These are phyloP conservation scores for Debaryomyces robertsiae DNA, from an alignment of 1,139 yeast species.

Conservation along the genomic window DNA sequence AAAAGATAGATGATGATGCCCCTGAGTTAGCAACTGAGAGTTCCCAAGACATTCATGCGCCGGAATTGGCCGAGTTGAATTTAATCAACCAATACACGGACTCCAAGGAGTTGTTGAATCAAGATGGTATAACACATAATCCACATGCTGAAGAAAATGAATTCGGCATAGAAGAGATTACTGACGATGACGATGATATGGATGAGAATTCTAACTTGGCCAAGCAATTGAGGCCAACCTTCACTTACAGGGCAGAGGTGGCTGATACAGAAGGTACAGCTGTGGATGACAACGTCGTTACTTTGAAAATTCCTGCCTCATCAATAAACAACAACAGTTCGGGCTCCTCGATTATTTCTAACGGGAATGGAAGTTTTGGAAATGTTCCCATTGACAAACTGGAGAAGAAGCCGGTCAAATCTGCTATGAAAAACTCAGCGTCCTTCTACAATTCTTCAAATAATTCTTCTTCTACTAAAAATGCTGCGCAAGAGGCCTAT, in stretches of 20 bases:
- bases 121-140: constrained; percentile 8
- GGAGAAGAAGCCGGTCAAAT: constrained; percentile 52
- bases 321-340: constrained; percentile 23
- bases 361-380: constrained; percentile 29
- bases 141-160: constrained; percentile 17
- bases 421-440: constrained; percentile 61
- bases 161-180: constrained; percentile 23
- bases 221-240: constrained; percentile 34
- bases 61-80: constrained; percentile 21
- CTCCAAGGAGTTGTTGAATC: constrained; percentile 14
- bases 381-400: constrained; percentile 21
- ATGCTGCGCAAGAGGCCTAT: constrained; percentile 63
- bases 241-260: constrained; percentile 34
- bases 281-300: constrained; percentile 4
- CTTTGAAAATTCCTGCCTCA: constrained; percentile 21
- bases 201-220: constrained; percentile 28
- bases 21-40: constrained; percentile 2
- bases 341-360: constrained; percentile 34
- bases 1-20: constrained; percentile 11
- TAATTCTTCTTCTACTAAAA: constrained; percentile 17
- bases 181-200: constrained; percentile 12
- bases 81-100: constrained; percentile 24
- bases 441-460: constrained; percentile 25
- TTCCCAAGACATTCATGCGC: not conserved
- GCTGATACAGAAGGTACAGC: constrained; percentile 20